Evolutionary conservation across 176 grass and related monocot species (phyloP).

Genomic region (Chloris gayana): DNA sequence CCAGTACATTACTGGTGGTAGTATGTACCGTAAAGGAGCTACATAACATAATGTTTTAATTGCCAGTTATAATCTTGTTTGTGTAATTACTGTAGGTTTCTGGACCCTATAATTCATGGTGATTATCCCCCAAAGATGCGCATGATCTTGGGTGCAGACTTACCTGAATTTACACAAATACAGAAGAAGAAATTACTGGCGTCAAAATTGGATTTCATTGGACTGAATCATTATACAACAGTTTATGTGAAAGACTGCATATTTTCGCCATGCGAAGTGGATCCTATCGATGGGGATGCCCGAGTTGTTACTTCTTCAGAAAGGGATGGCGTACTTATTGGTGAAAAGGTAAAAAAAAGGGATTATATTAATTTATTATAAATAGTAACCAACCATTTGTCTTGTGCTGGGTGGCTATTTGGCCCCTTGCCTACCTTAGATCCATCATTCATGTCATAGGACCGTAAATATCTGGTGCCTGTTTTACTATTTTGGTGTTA

Average conservation of each 20-base stretch:
- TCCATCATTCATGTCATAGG: too few species aligned
- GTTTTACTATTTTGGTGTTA: too few species aligned
- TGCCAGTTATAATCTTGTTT: too few species aligned
- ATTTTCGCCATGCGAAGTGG: constrained; percentile 43
- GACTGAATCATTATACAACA: constrained; percentile 65
- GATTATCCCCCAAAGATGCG: constrained; percentile 67
- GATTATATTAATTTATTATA: too few species aligned
- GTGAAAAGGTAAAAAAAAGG: constrained; percentile 45
- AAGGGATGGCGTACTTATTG: constrained; percentile 50
- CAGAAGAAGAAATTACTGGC: constrained; percentile 47
- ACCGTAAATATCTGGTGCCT: too few species aligned
- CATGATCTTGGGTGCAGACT: constrained; percentile 34
- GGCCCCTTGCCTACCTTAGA: too few species aligned
- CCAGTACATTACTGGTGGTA: too few species aligned
- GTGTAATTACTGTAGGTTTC: constrained; percentile 42
- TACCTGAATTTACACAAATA: constrained; percentile 55
- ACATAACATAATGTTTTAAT: too few species aligned
- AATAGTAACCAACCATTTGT: too few species aligned
- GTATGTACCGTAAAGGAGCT: too few species aligned
- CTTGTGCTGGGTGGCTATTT: too few species aligned
- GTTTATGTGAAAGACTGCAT: constrained; percentile 66
- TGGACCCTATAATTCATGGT: constrained; percentile 57
- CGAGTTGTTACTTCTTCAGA: constrained; percentile 14
- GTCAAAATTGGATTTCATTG: constrained; percentile 72
- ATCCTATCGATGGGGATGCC: constrained; percentile 45